Percentiles rank a stretch among this genome's conserved stretches.
These are phyloP conservation scores for Irpex lacteus DNA, from an alignment of 1,284 basidiomycete genomes.

Conservation along the genomic window DNA sequence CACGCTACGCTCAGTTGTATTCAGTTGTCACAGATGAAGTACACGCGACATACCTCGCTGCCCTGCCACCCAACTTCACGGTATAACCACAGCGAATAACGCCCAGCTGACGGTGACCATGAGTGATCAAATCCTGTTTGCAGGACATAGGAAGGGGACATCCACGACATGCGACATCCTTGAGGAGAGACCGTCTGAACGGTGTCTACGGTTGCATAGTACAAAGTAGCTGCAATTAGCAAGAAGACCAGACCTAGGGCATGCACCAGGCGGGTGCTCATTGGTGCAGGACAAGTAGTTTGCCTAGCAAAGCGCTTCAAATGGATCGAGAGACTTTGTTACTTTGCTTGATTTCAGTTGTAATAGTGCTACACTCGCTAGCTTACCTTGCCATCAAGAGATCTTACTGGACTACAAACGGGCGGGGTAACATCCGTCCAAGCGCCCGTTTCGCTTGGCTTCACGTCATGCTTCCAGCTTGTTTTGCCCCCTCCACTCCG, in stretches of 20 bases:
- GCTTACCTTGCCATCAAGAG: neutral
- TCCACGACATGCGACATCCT: conserved; percentile 97
- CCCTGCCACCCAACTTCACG: conserved; percentile 86
- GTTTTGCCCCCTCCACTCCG: neutral
- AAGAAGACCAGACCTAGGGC: conserved; percentile 21
- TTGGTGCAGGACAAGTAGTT: conserved; percentile 15
- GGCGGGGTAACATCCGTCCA: neutral
- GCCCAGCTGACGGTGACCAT: conserved; percentile 66
- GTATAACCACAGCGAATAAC: conserved; percentile 90
- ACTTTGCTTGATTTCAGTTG: neutral
- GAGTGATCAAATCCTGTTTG: conserved; percentile 59
- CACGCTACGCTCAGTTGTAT: conserved; percentile 35
- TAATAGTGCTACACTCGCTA: neutral
- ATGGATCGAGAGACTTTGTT: neutral
- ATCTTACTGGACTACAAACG: neutral
- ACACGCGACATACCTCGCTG: conserved; percentile 46
- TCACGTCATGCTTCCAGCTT: neutral
- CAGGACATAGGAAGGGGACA: conserved; percentile 89
- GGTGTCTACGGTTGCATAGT: conserved; percentile 25
- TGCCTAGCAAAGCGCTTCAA: neutral
- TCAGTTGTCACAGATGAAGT: conserved; percentile 10
- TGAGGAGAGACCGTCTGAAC: conserved; percentile 47
- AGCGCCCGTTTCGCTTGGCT: neutral
- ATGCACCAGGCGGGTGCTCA: conserved; percentile 14
- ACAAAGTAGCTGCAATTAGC: conserved; percentile 21